A percentile compares a stretch with the other conserved stretches of the same genome.
Evolutionary conservation across 805 yeast genomes (phyloP).

Genomic region (Schwanniomyces vanrijiae): DNA sequence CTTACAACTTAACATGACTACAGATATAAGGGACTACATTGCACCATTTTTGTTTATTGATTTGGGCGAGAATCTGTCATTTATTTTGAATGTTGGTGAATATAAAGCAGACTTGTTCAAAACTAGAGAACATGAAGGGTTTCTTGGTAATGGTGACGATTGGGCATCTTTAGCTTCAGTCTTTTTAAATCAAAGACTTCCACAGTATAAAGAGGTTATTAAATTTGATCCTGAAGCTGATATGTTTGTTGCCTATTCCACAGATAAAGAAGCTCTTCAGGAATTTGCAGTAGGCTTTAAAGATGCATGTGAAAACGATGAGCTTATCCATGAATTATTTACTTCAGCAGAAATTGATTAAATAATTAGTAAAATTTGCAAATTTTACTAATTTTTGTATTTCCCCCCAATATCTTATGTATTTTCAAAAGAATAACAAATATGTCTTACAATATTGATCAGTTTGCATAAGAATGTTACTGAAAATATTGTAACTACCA

Average conservation of each 20-base stretch:
- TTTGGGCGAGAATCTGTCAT: background rate
- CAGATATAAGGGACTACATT: background rate
- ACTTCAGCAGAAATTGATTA: background rate
- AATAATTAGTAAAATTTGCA: too few species aligned
- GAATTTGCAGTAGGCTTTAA: background rate
- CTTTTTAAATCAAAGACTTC: background rate
- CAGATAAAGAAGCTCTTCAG: background rate
- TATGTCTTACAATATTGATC: too few species aligned
- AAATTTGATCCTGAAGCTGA: background rate
- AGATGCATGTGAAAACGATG: background rate
- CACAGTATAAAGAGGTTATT: background rate
- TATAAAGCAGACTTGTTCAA: background rate
- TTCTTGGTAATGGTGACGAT: background rate
- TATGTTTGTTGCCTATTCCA: background rate
- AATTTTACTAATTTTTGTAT: too few species aligned
- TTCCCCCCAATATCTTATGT: too few species aligned
- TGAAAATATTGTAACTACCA: too few species aligned
- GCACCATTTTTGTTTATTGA: background rate
- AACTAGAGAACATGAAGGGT: background rate
- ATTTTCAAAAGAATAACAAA: too few species aligned
- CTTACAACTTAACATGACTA: too few species aligned
- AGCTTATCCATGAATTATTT: background rate
- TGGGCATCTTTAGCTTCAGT: background rate
- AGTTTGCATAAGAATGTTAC: too few species aligned
- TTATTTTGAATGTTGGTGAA: background rate